Evolutionary conservation across 805 yeast genomes (phyloP).

Genomic region (Komagataella populi): DNA sequence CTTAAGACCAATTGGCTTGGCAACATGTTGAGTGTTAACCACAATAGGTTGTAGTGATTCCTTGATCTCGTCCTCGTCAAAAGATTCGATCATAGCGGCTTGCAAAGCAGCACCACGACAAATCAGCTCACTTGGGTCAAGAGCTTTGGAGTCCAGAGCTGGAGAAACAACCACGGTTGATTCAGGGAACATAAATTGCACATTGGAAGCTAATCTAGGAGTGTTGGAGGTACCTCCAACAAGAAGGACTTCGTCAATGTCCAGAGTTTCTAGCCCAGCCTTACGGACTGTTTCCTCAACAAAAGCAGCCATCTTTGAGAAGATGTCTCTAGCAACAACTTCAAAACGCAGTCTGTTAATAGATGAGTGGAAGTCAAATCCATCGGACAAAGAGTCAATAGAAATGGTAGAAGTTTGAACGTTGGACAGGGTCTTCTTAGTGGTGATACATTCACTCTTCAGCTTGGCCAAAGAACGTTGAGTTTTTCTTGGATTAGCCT

Average conservation of each 20-base stretch:
- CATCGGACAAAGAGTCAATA: constrained; percentile 88
- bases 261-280: constrained; percentile 76
- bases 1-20: constrained; percentile 75
- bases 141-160: constrained; percentile 57
- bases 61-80: constrained; percentile 68
- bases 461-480: constrained; percentile 85
- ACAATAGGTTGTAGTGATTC: constrained; percentile 79
- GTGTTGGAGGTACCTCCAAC: constrained; percentile 91
- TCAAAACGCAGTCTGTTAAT: constrained; percentile 92
- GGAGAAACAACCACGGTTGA: constrained; percentile 67
- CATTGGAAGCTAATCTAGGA: constrained; percentile 75
- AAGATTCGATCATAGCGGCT: constrained; percentile 74
- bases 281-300: constrained; percentile 62
- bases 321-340: constrained; percentile 67
- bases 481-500: constrained; percentile 66
- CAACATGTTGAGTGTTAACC: constrained; percentile 76
- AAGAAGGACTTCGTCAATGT: constrained; percentile 79
- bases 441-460: constrained; percentile 64
- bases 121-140: constrained; percentile 79
- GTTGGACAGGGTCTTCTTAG: constrained; percentile 86
- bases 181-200: constrained; percentile 72
- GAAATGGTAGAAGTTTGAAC: constrained; percentile 84
- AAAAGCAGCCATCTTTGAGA: constrained; percentile 64
- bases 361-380: constrained; percentile 84
- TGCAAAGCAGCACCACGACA: constrained; percentile 96